These are phyloP conservation scores for Starmerella tilneyi DNA, from an alignment of 805 yeast species.

Conservation along the genomic window DNA sequence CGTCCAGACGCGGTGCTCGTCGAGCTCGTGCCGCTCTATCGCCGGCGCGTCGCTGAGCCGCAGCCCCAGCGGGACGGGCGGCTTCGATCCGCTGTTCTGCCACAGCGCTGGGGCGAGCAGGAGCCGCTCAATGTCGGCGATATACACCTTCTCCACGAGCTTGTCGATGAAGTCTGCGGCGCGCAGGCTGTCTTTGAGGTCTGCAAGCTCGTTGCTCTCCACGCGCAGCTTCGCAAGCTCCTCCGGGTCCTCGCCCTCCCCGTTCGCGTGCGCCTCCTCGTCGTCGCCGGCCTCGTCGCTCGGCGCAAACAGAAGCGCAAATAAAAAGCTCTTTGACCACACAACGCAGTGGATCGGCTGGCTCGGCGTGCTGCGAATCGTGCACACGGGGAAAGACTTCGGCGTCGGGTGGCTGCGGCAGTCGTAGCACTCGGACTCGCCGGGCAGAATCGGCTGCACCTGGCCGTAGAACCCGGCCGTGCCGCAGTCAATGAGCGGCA, in stretches of 20 bases:
- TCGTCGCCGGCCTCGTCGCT: slow-evolving; percentile 31
- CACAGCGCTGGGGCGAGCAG: slow-evolving; percentile 46
- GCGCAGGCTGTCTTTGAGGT: slow-evolving; percentile 28
- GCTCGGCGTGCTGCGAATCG: slow-evolving; percentile 92
- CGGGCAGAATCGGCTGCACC: slow-evolving; percentile 78
- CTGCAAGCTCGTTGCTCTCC: slow-evolving; percentile 33
- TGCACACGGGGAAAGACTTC: slow-evolving; percentile 88
- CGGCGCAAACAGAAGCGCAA: slow-evolving; percentile 58
- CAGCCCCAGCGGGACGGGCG: slow-evolving; percentile 53
- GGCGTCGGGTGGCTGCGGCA: slow-evolving; percentile 83
- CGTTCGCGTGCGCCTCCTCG: slow-evolving; percentile 56
- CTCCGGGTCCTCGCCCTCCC: slow-evolving; percentile 42
- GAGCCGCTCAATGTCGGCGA: slow-evolving; percentile 68
- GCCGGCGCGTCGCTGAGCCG: slow-evolving; percentile 22
- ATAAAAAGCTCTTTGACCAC: slow-evolving; percentile 91
- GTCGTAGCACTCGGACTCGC: slow-evolving; percentile 78
- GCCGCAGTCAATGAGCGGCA: slow-evolving; percentile 84
- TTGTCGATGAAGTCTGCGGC: slow-evolving; percentile 30
- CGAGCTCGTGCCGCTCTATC: slow-evolving; percentile 29
- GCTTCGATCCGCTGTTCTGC: slow-evolving; percentile 62
- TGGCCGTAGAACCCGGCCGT: slow-evolving; percentile 94
- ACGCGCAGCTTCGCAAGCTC: slow-evolving; percentile 29
- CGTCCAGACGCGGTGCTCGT: slow-evolving; percentile 46
- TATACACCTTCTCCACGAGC: slow-evolving; percentile 42
- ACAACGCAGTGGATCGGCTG: slow-evolving; percentile 93